Conservation (phyloP, 1,139 yeast genomes). For the Geotrichum candidum region DNA sequence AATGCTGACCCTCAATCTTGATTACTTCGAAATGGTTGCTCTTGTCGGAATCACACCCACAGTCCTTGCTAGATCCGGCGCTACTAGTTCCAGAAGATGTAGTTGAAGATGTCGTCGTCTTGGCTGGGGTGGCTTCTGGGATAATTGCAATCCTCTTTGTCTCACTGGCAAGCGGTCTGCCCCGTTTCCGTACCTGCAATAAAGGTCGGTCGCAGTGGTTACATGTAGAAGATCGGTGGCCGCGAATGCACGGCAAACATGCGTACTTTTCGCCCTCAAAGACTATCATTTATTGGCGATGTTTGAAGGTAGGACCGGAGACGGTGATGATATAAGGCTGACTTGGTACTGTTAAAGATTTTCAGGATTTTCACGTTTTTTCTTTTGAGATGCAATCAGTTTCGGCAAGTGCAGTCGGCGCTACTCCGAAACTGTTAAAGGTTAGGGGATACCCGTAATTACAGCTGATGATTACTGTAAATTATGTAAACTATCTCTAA, state of each 20-base stretch:
- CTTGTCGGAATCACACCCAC: slow-evolving; percentile 2
- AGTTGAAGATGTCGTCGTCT: neutral
- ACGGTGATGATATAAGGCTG: neutral
- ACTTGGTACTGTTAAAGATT: neutral
- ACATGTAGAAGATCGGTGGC: slow-evolving; percentile 86
- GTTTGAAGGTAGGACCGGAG: neutral
- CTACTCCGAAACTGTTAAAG: neutral
- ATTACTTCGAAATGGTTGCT: slow-evolving; percentile 19
- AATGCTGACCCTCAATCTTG: slow-evolving; percentile 23
- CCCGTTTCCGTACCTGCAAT: slow-evolving; percentile 81
- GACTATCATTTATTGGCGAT: slow-evolving; percentile 53
- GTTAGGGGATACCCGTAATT: neutral
- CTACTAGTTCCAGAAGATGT: neutral
- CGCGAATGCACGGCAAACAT: slow-evolving; percentile 76
- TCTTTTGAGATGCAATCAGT: neutral
- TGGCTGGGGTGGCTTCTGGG: slow-evolving; percentile 21
- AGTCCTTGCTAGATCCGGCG: neutral
- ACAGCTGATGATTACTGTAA: neutral
- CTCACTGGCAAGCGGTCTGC: slow-evolving; percentile 51
- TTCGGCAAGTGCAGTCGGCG: neutral
- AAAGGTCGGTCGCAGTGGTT: slow-evolving; percentile 73
- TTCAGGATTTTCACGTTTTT: neutral
- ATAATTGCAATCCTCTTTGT: slow-evolving; percentile 28
- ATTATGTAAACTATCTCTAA: neutral
- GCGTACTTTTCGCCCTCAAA: slow-evolving; percentile 83